Evolutionary conservation across 208 protist species (phyloP), one percentile per base, ranked within the genome.

Genomic region (Polymyxa betae): DNA sequence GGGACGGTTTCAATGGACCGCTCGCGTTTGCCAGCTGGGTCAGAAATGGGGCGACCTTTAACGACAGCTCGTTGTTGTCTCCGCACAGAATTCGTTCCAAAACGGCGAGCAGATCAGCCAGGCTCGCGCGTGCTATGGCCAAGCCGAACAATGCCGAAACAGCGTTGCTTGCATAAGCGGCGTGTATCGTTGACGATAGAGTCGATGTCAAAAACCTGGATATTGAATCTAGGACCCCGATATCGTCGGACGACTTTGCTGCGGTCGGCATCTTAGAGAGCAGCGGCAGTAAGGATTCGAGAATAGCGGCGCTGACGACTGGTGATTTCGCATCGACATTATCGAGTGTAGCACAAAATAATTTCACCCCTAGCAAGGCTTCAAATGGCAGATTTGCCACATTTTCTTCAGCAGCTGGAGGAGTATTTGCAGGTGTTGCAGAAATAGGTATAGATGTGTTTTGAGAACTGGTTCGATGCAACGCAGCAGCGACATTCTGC

Each of bases 171-270:
- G 5, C 12, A n/a, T 82, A 35, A n/a, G 16, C n/a, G 72, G 5
- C 72, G 5, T 5, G 12, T 12, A 82, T 20, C n/a, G n/a, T 35
- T 35, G n/a, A 20, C 72, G 72, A 35, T 20, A 82, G 72, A 5
- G 35, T 82, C 72, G 72, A 82, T 20, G 40, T 82, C n/a, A 82
- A 43, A n/a, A 82, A 82, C n/a, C 72, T 35, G n/a, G 72, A 82
- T 35, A 82, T 82, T 43, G 72, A 35, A 43, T 82, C 72, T 12
- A 82, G n/a, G 12, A 82, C 72, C 5, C 72, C 72, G n/a, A 82
- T 35, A 20, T 82, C 72, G n/a, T 82, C 72, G 12, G 5, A 5
- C 5, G 72, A 38, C n/a, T 82, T 82, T 5, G 72, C 35, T n/a
- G 35, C 40, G 35, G 72, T 5, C 35, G 72, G 35, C 72, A 82